These are phyloP conservation scores for Coffea canephora DNA, from an alignment of 257 asterid genomes.

Conservation along the genomic window DNA sequence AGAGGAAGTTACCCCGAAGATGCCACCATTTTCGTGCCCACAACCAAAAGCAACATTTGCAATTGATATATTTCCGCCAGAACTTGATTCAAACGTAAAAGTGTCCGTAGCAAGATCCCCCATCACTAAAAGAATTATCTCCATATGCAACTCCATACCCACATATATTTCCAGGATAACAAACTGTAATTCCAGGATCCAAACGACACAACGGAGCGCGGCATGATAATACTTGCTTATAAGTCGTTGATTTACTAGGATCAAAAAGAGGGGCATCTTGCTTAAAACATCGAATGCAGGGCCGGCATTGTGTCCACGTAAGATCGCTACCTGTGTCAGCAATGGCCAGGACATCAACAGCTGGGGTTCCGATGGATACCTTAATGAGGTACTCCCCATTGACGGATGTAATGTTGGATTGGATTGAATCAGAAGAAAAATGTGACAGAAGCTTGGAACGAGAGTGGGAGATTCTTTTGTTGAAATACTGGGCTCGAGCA, in stretches of 20 bases:
- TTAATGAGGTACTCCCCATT: slow-evolving; percentile 52
- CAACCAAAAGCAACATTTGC: slow-evolving; percentile 49
- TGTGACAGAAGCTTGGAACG: neutral
- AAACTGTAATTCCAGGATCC: neutral
- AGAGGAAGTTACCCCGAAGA: slow-evolving; percentile 27
- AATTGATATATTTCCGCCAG: slow-evolving; percentile 18
- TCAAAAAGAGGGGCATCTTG: slow-evolving; percentile 50
- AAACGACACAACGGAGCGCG: slow-evolving; percentile 22
- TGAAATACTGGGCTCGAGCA: slow-evolving; percentile 31
- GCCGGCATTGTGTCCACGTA: slow-evolving; percentile 59
- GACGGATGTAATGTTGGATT: slow-evolving; percentile 10
- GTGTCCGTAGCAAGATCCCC: slow-evolving; percentile 49
- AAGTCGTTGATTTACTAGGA: slow-evolving; percentile 27
- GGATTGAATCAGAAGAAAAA: neutral
- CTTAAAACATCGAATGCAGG: slow-evolving; percentile 44
- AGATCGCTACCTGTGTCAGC: slow-evolving; percentile 67
- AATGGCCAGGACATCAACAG: slow-evolving; percentile 35
- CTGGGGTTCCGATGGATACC: slow-evolving; percentile 50
- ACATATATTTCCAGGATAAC: slow-evolving; percentile 24
- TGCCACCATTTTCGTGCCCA: slow-evolving; percentile 44
- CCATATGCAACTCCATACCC: slow-evolving; percentile 39
- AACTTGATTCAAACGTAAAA: slow-evolving; percentile 28
- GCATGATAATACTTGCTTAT: slow-evolving; percentile 29
- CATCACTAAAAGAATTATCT: slow-evolving; percentile 32
- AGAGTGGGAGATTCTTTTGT: too few relatives aligned